Base-by-base conservation (phyloP, 2,329 filamentous ascomycete genomes). In the Epichloe baconii region DNA sequence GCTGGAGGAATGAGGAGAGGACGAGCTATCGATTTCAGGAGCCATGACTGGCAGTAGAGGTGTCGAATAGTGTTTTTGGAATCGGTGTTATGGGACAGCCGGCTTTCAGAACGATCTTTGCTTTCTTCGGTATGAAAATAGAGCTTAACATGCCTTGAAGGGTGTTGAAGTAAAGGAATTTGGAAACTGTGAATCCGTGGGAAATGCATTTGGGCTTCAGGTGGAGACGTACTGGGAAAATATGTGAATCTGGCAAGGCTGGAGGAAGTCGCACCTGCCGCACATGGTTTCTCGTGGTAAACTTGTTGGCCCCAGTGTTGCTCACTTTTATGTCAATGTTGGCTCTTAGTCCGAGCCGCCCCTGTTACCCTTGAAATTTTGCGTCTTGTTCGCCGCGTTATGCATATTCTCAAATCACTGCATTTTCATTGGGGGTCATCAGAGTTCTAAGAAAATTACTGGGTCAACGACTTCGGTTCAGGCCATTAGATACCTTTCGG, bases 1-100 rank as follows among this genome's bases (percentile, higher is more conserved):
- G 49, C 62, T 69, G 2, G 75, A 76, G 0, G 77, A 78, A 52
- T 68, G 71, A 44, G 77, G 75, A 3, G 77, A 79, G 35, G 72
- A 64, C 5, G 70, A 67, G 57, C 71, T 63, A 43, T 77, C 73
- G 36, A 42, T 45, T 11, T 56, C 53, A 35, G 65, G 67, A 44
- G 49, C 44, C 49, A 51, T 51, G 35, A 48, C 23, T 45, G 31
- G 38, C 34, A 40, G 35, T 37, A 44, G 17, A 50, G 48, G 21
- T 37, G 43, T 17, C 38, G n/a, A 14, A 23, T 12, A 17, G 21
- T 5, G 10, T 47, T 10, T 45, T 40, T 21, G 19, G 8, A 19
- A 19, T 42, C 19, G 40, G 35, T 7, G 10, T 37, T 37, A 6
- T 3, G 40, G 12, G 11, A 17, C 11, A 23, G 35, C 12, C 12